Base-by-base conservation (phyloP, 1,284 basidiomycete genomes). In the Caloboletus inedulis region DNA sequence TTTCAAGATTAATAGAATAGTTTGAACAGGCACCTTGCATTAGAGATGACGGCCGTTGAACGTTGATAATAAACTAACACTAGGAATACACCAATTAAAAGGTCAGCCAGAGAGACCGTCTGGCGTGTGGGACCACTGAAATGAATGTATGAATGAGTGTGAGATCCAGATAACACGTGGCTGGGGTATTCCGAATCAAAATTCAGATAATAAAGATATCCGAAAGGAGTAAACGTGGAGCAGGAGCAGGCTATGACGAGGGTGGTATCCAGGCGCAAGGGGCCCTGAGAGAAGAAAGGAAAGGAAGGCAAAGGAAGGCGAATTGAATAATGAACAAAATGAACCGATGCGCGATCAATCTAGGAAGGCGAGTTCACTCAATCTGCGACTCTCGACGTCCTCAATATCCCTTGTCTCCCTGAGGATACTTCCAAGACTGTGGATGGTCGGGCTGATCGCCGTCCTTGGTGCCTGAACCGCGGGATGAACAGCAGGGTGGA, bases 301-400 rank as follows among this genome's bases (percentile, higher is more conserved):
- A 44, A 43, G 27, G 6, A 42, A 46, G 25, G 14, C 1, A 16
- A 42, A 16, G 19, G 16, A 44, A 43, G 37, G 27, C 12, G 47
- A 25, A 37, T 37, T 45, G 21, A 29, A 44, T 7, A 14, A 9
- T 30, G 21, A 51, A 42, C n/a, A 3, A 21, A 42, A 34, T 29
- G 21, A 44, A 36, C 25, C 9, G 36, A 54, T 31, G 49, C 29
- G 21, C 41, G 23, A 51, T 73, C 59, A 81, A 55, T 76, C 74
- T 60, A 87, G 69, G 64, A 87, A 88, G 53, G 84, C 85, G 62
- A 87, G 67, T 72, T 87, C 86, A 51, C 81, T 81, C 72, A 87
- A 70, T 64, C 84, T 70, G 64, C 85, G 71, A 58, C 74, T 78
- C 72, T 88, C 85, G 21, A 80, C 82, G 59, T 88, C 84, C 63